Base-by-base conservation (phyloP, 2,329 filamentous ascomycete genomes). In the Talaromyces sp. region DNA sequence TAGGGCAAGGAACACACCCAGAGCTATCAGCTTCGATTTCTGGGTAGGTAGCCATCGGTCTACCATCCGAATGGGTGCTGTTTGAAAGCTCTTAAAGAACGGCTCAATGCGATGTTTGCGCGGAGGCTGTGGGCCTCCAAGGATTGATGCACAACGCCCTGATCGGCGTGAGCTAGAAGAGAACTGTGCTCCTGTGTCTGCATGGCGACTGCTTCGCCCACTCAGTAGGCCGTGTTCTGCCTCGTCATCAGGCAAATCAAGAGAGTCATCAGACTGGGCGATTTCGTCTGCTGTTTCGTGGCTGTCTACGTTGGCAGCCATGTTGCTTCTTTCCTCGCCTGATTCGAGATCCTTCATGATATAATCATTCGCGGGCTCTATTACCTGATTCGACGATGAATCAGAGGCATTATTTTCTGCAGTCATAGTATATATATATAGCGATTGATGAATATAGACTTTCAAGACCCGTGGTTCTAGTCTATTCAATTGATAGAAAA, bases 101-200 rank as follows among this genome's bases (percentile, higher is more conserved):
- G 74, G 73, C 9, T 67, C 68, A 58, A 76, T 75, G 27, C 67
- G 69, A 60, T 75, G 73, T 32, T 70, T 69, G 39, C 67, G 69
- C 22, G 73, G 72, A 56, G 68, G 69, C 19, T 66, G 62, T 13
- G 73, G 74, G 0, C 73, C 73, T 19, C 68, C 65, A 33, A 72
- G 62, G 70, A 73, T 74, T 42, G 56, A 33, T 32, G 17, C 30
- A 17, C 42, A 44, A 51, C 47, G 28, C 52, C 57, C 33, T 49
- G 15, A 25, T 55, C 15, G 57, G 42, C 25, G 15, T 6, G 44
- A 32, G 6, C 30, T 15, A 7, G 2, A 44, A 27, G 49, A 44
- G 27, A 33, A n/a, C 13, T 52, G 44, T 15, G 25, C 30, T 33
- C 9, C 52, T n/a, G 22, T 25, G 13, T 33, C 30, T 19, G 51